Evolutionary conservation across 345 rosid species (phyloP).

Genomic region (Pseudoturritis turrita): DNA sequence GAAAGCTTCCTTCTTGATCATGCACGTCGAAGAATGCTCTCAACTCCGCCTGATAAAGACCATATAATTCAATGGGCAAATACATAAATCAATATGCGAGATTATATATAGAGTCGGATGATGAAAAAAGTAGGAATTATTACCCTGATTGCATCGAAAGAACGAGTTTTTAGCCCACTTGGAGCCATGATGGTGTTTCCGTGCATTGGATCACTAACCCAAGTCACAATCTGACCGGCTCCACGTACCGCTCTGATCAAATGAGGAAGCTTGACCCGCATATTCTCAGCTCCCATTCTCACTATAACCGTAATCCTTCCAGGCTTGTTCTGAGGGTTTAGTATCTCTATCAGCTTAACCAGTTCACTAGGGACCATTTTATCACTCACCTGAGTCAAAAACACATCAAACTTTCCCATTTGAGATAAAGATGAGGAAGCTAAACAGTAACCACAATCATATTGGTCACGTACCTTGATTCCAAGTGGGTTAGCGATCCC

Average conservation of each 20-base stretch:
- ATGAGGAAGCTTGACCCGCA: constrained; percentile 57
- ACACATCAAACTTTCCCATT: not conserved
- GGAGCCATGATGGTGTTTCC: constrained; percentile 68
- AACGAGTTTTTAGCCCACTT: constrained; percentile 54
- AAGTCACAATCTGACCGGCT: constrained; percentile 62
- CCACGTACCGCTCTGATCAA: constrained; percentile 55
- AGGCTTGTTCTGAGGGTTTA: constrained; percentile 56
- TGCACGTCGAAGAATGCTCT: constrained; percentile 62
- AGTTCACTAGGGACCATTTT: constrained; percentile 64
- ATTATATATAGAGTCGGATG: not conserved
- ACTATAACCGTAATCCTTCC: constrained; percentile 54
- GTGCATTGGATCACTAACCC: constrained; percentile 78
- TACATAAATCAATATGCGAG: not conserved
- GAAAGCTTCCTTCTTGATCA: constrained; percentile 59
- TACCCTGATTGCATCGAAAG: constrained; percentile 57
- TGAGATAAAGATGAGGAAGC: not conserved
- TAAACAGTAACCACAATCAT: not conserved
- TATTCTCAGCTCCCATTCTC: constrained; percentile 69
- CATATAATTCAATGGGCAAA: not conserved
- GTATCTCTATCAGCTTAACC: constrained; percentile 50
- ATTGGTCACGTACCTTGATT: constrained; percentile 36
- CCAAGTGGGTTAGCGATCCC: constrained; percentile 68
- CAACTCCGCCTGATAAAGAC: constrained; percentile 45
- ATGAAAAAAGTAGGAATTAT: not conserved
- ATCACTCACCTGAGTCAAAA: constrained; percentile 44